A percentile compares a stretch with the other conserved stretches of the same genome.
Evolutionary conservation across 768 basidiomycete genomes (phyloP).

Genomic region (Phylloporus sp.): DNA sequence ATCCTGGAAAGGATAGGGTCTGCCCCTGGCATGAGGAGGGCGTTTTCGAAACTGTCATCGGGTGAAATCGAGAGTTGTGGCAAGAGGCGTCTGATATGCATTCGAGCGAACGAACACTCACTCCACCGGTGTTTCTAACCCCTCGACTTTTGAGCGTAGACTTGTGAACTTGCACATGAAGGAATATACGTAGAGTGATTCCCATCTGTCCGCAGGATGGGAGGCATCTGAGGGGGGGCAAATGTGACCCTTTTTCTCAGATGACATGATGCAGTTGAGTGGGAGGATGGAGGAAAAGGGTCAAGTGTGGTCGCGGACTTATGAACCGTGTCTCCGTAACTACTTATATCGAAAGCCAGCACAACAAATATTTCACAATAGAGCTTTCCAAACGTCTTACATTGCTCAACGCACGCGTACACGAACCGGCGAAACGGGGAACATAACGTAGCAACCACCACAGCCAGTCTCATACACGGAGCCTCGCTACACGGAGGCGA

Average conservation of each 20-base stretch:
- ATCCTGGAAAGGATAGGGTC: slow-evolving; percentile 69
- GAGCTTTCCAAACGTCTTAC: slow-evolving; percentile 23
- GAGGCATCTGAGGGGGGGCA: slow-evolving; percentile 56
- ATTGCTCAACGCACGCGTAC: slow-evolving; percentile 22
- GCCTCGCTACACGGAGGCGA: slow-evolving; percentile 8
- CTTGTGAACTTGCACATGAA: slow-evolving; percentile 82
- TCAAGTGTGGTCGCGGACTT: slow-evolving; percentile 33
- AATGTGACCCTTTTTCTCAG: slow-evolving; percentile 47
- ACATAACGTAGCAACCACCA: slow-evolving; percentile 16
- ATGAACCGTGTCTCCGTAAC: slow-evolving; percentile 31
- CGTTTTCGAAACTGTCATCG: slow-evolving; percentile 65
- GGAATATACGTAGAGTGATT: slow-evolving; percentile 77
- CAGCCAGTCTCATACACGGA: slow-evolving; percentile 15
- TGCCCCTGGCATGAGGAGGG: slow-evolving; percentile 65
- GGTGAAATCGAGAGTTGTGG: slow-evolving; percentile 30
- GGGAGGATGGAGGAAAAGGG: slow-evolving; percentile 33
- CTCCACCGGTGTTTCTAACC: slow-evolving; percentile 79
- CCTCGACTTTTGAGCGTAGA: slow-evolving; percentile 70
- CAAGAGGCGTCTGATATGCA: slow-evolving; percentile 18
- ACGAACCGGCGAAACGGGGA: slow-evolving; percentile 15
- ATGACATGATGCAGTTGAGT: slow-evolving; percentile 35
- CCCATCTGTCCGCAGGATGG: slow-evolving; percentile 83
- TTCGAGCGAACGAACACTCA: slow-evolving; percentile 40
- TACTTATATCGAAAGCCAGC: slow-evolving; percentile 34
- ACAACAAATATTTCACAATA: slow-evolving; percentile 35